These are phyloP conservation scores for Xylogone sp. DNA, from an alignment of 2,329 filamentous ascomycete genomes.

Conservation along the genomic window DNA sequence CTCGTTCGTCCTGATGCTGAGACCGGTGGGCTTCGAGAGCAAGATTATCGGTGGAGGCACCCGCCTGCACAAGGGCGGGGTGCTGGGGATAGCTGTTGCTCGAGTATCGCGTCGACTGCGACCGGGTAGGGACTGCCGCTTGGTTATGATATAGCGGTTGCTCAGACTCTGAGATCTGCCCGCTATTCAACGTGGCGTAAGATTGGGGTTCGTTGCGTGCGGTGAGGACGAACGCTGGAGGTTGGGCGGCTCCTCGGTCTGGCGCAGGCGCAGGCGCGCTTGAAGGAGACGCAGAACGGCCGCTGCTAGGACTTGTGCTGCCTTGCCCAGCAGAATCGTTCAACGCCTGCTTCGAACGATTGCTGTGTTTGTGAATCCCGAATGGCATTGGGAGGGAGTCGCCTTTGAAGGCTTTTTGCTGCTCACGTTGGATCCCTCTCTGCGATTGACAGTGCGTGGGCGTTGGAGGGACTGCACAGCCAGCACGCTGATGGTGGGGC, in stretches of 20 bases:
- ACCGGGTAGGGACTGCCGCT: conserved; percentile 17
- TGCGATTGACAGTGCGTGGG: not conserved
- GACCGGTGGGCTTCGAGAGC: conserved; percentile 15
- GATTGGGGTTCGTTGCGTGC: not conserved
- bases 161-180: conserved; percentile 1
- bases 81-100: conserved; percentile 15
- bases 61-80: conserved; percentile 10
- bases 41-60: conserved; percentile 24
- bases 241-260: conserved; percentile 1
- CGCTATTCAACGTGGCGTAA: not conserved
- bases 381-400: conserved; percentile 25
- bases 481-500: not conserved
- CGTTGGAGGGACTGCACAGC: not conserved
- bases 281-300: conserved; percentile 20
- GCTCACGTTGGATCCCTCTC: conserved; percentile 17
- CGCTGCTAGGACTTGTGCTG: conserved; percentile 16
- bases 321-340: conserved; percentile 16
- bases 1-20: conserved; percentile 15
- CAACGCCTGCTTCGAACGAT: conserved; percentile 30
- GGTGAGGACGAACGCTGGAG: conserved; percentile 11
- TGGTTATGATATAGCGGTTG: conserved; percentile 13
- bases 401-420: conserved; percentile 17
- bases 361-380: conserved; percentile 25
- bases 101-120: conserved; percentile 21
- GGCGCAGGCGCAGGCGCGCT: conserved; percentile 7